Base-by-base conservation (phyloP, 1,284 basidiomycete genomes). In the Limonomyces culmigenus region DNA sequence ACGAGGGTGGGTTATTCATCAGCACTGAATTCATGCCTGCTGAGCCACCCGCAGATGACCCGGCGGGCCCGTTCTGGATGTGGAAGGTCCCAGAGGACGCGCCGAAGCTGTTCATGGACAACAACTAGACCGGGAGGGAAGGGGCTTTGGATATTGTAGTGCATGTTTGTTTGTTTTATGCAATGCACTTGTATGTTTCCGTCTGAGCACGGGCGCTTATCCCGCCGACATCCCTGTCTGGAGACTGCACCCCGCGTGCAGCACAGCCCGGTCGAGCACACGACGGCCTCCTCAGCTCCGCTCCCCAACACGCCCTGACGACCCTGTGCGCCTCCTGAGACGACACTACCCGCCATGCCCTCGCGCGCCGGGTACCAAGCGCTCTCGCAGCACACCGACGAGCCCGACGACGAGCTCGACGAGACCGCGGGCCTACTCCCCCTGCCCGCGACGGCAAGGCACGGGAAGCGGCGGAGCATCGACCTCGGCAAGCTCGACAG, bases 401-500 rank as follows among this genome's bases (percentile, higher is more conserved):
- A 27, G 8, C 8, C 23, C 8, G 23, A 27, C 8, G 8, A 8
- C n/a, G 23, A 27, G 8, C 23, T 27, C 23, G n/a, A n/a, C n/a
- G 70, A 71, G 35, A 59, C 67, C 38, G 63, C 52, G 23, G 61
- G 63, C 23, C 51, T 53, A 21, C 43, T 53, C 30, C 43, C 49
- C 29, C 42, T 51, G 36, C 45, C 58, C 42, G 47, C 47, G 47
- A 38, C 47, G 41, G 29, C 54, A n/a, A 47, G 61, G 59, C 47
- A 54, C 62, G 12, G 50, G 52, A 38, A 64, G 64, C 43, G 65
- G n/a, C n/a, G 69, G 29, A 67, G 67, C 45, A 78, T 85, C 48
- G 80, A 85, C 62, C 56, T 85, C 38, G 67, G 68, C 32, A 81
- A 80, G 48, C 51, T 86, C 39, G 83, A 86, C 50, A 71, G 61